Evolutionary conservation across 108 stramenopile genomes (phyloP).

Genomic region (Licmophora abbreviata): DNA sequence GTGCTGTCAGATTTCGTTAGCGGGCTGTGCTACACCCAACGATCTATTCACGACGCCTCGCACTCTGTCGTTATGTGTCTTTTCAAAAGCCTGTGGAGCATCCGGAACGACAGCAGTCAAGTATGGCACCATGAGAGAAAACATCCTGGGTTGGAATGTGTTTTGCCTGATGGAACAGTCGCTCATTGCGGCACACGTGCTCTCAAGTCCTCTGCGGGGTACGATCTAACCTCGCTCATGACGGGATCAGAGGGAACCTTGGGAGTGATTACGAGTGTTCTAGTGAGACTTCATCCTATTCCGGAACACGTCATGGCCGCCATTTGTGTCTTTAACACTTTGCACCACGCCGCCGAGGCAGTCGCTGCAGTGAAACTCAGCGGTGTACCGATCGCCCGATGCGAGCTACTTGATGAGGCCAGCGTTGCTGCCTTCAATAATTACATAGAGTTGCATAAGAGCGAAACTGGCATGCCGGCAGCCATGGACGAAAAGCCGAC

Average conservation of each 20-base stretch:
- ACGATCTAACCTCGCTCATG: conserved; percentile 78
- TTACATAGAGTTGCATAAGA: conserved; percentile 11
- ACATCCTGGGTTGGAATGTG: conserved; percentile 78
- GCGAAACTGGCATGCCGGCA: conserved; percentile 6
- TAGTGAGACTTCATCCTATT: conserved; percentile 81
- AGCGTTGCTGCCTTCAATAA: conserved; percentile 66
- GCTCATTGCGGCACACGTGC: conserved; percentile 48
- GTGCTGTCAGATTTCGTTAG: too few species aligned
- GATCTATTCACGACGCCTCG: too few species aligned
- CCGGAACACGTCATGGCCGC: conserved; percentile 62
- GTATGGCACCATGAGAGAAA: conserved; percentile 94
- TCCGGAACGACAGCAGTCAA: conserved; percentile 92
- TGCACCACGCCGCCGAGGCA: conserved; percentile 63
- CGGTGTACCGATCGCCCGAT: conserved; percentile 56
- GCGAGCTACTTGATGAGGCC: conserved; percentile 76
- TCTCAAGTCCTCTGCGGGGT: conserved; percentile 83
- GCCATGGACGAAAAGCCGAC: conserved; percentile 47
- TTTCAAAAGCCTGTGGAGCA: conserved; percentile 79
- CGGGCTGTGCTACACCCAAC: too few species aligned
- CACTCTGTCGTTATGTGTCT: too few species aligned
- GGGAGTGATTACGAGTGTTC: conserved; percentile 76
- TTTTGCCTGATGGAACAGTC: conserved; percentile 60
- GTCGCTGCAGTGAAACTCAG: conserved; percentile 58
- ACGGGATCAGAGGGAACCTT: conserved; percentile 80
- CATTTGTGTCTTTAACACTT: conserved; percentile 60